Percentiles rank a stretch among this genome's conserved stretches.
Evolutionary conservation across 352 stramenopile genomes (phyloP).

Genomic region (Phytophthora capsici): DNA sequence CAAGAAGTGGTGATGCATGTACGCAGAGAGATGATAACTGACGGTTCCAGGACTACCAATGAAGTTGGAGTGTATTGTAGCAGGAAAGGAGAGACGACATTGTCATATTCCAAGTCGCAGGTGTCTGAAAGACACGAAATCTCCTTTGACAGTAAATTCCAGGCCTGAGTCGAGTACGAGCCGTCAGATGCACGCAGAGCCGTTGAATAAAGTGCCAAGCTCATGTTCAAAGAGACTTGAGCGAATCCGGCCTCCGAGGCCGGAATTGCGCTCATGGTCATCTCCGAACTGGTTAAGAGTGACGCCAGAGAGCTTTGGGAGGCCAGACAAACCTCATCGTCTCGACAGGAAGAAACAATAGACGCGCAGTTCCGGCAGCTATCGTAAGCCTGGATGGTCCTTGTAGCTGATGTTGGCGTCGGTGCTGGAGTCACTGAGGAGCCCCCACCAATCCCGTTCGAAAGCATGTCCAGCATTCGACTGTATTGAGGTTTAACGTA

Average conservation of each 20-base stretch:
- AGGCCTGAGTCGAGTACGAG: not conserved
- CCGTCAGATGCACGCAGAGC: not conserved
- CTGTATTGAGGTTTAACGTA: constrained; percentile 8
- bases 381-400: not conserved
- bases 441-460: not conserved
- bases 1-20: not conserved
- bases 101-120: constrained; percentile 17
- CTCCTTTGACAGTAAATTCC: not conserved
- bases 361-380: not conserved
- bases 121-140: constrained; percentile 2
- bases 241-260: not conserved
- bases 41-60: not conserved
- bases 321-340: not conserved
- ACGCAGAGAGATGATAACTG: not conserved
- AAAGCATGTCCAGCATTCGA: constrained; percentile 10
- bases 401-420: constrained; percentile 2
- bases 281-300: not conserved
- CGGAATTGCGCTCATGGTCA: not conserved
- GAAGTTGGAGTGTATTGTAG: not conserved
- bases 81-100: constrained; percentile 2
- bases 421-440: not conserved
- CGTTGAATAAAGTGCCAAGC: not conserved
- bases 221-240: constrained; percentile 3
- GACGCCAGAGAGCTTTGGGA: constrained; percentile 2
- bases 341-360: not conserved